A percentile compares a stretch with the other conserved stretches of the same genome.
These are phyloP conservation scores for Verbena officinalis DNA, from an alignment of 257 asterid genomes.

Conservation along the genomic window DNA sequence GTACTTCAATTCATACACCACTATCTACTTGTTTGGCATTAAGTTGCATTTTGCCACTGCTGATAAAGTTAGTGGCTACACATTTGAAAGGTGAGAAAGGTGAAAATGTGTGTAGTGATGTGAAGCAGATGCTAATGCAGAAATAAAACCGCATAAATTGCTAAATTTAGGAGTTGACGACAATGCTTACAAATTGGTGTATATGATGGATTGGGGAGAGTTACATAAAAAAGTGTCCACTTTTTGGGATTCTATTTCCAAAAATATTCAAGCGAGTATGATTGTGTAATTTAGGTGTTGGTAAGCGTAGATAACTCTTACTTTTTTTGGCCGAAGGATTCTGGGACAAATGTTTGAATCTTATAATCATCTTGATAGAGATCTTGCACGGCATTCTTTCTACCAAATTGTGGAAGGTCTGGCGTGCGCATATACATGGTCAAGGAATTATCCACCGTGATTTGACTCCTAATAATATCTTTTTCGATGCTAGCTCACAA, in stretches of 20 bases:
- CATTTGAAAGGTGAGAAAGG: slow-evolving; percentile 14
- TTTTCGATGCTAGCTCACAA: slow-evolving; percentile 96
- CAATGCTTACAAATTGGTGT: neutral
- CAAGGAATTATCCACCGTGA: slow-evolving; percentile 99
- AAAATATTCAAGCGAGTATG: slow-evolving; percentile 12
- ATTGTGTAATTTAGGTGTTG: neutral
- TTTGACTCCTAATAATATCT: slow-evolving; percentile 91
- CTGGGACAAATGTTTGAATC: slow-evolving; percentile 89
- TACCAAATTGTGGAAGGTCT: slow-evolving; percentile 98
- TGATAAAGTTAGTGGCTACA: slow-evolving; percentile 29
- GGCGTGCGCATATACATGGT: slow-evolving; percentile 89
- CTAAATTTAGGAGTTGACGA: neutral
- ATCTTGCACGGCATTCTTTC: slow-evolving; percentile 89
- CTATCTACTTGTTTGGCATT: too few species aligned
- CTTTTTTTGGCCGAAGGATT: slow-evolving; percentile 68
- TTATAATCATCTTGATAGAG: slow-evolving; percentile 81
- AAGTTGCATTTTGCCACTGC: too few species aligned
- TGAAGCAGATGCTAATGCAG: neutral
- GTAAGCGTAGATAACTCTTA: too few species aligned
- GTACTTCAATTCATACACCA: too few species aligned
- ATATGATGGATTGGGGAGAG: neutral
- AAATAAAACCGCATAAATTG: neutral
- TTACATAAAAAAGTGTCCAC: neutral
- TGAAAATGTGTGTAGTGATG: neutral
- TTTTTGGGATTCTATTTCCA: neutral